These are phyloP conservation scores for Chalaropsis ovoidea DNA, from an alignment of 2,329 filamentous ascomycete species.

Conservation along the genomic window DNA sequence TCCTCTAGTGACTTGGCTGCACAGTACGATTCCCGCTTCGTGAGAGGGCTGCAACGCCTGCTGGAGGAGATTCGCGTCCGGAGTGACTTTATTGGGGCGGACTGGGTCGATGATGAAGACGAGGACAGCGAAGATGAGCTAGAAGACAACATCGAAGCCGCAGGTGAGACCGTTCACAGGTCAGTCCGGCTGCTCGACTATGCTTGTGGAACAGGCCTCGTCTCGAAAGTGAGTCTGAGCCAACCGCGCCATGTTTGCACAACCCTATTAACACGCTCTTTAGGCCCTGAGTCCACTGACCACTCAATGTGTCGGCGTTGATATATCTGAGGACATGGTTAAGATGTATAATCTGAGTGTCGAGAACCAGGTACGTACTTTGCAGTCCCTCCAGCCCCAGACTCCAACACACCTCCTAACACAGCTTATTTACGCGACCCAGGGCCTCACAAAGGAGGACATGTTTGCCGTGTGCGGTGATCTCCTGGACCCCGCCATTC, in stretches of 20 bases:
- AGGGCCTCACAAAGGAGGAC: conserved; percentile 43
- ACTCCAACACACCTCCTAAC: neutral
- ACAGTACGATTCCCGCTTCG: conserved; percentile 26
- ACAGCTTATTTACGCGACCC: neutral
- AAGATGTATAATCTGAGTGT: conserved; percentile 54
- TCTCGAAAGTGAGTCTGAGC: conserved; percentile 47
- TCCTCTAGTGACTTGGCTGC: conserved; percentile 10
- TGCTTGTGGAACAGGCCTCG: conserved; percentile 60
- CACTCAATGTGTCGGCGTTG: conserved; percentile 55
- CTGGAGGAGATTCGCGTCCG: conserved; percentile 43
- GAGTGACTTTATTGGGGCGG: conserved; percentile 52
- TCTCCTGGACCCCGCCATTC: conserved; percentile 40
- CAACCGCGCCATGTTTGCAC: neutral
- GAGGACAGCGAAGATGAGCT: conserved; percentile 27
- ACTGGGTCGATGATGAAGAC: conserved; percentile 41
- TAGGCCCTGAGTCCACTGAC: conserved; percentile 53
- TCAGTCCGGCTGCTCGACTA: conserved; percentile 57
- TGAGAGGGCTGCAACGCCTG: conserved; percentile 45
- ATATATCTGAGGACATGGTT: conserved; percentile 63
- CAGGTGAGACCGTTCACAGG: conserved; percentile 26
- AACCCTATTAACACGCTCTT: neutral
- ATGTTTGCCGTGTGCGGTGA: conserved; percentile 51
- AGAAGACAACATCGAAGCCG: neutral
- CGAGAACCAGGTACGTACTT: conserved; percentile 39
- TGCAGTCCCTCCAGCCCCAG: neutral